Evolutionary conservation across 2,329 filamentous ascomycete genomes (phyloP), one percentile per base, ranked within the genome.

Genomic region (Lachnum nothofagi): DNA sequence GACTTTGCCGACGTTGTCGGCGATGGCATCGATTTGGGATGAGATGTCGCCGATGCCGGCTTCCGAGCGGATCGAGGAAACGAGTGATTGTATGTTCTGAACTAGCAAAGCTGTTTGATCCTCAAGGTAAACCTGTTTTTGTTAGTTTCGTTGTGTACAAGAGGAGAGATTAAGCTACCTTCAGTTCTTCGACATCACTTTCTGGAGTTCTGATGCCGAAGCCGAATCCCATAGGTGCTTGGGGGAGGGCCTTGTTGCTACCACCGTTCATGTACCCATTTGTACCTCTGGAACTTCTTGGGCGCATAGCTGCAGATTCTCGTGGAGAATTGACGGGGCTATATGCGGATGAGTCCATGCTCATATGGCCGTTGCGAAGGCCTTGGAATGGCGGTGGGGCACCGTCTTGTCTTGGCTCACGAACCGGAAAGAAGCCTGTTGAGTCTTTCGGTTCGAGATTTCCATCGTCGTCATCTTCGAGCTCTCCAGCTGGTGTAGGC

Each of bases 31-130:
- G 53, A 93, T 85, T 63, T 89, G 79, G n/a, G 73, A 76, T 22
- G 78, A 79, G 52, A 94, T 83, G 49, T 81, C 76, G 48, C 78
- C 72, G 49, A 86, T 78, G 23, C 76, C 71, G 24, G 79, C 78
- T 56, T 86, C 80, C 43, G 76, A 74, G 46, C 86, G 83, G 53
- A 90, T 84, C 24, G 80, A 81, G 46, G 78, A 77, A 40, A 94
- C 87, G 6, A 95, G 78, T n/a, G 82, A 79, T 67, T 93, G 87
- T 55, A 94, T 90, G 38, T 82, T 86, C 57, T 88, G 82, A 22
- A 93, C 84, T 51, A 95, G 76, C 3, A 82, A 72, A 43, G 87
- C 86, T 9, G 86, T 91, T 65, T 93, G 87, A 63, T 91, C 86
- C 63, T 93, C 86, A 29, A 94, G 78, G 63, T 89, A 91, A 51